Evolutionary conservation across 768 basidiomycete species (phyloP), one percentile per base, ranked within the genome.

Genomic region (Naematelia aurantialba): DNA sequence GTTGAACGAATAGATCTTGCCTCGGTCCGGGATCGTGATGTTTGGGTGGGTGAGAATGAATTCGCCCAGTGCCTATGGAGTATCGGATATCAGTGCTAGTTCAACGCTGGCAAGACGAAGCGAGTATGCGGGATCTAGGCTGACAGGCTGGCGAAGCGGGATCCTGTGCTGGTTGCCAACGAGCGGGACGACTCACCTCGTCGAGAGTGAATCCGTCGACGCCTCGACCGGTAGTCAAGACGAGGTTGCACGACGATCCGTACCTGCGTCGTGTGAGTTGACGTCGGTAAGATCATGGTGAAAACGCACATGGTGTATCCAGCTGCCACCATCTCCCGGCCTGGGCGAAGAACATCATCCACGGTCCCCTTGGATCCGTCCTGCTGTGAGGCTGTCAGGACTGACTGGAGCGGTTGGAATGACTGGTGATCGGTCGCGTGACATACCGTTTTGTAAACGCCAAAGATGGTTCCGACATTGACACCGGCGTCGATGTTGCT

Each of bases 1-100:
- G 77, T 99, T 99, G 83, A 98, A 94, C 2, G 93, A 97, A 81
- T 99, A 99, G 74, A 99, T 99, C 81, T 98, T 98, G 66, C 96
- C 96, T 51, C 96, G 87, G 10, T 85, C 65, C 5, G 96, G 96
- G 65, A 99, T 90, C 78, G 85, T 84, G 79, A 99, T 99, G 71
- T 97, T 85, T 24, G 94, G 94, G 80, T 99, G 96, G 27, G 96
- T 99, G 58, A 98, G 85, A 75, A 99, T 96, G 79, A 98, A 99
- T 81, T 99, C 96, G 69, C 96, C 96, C 13, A 99, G 84, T 4
- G 91, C 79, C 76, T 77, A 56, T 24, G 21, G 17, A n/a, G 26
- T n/a, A n/a, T n/a, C n/a, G n/a, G 10, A 17, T n/a, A 26, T 65
- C 47, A 65, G 59, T 50, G 27, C 52, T 3, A 3, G 14, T 46